A percentile compares a stretch with the other conserved stretches of the same genome.
phyloP scores from a whole-genome alignment of 1,139 yeast genomes.

The Geotrichum histeridarum region DNA sequence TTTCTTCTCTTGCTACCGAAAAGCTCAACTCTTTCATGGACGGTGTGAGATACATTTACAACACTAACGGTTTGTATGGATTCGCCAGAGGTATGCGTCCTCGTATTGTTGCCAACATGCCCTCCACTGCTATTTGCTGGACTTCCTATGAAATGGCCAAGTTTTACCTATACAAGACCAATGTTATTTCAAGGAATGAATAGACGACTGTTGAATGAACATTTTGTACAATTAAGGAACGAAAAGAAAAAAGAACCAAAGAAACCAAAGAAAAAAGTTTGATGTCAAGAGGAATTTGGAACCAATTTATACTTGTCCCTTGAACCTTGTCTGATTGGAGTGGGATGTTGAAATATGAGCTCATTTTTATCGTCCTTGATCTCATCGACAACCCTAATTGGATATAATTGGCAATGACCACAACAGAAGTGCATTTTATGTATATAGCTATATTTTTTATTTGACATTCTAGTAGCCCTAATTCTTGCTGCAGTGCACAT shows the following conservation, averaged over 20 bases:
- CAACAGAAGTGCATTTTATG: background rate
- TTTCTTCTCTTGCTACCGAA: slow-evolving; percentile 42
- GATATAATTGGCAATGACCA: too few relatives aligned
- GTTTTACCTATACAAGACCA: slow-evolving; percentile 43
- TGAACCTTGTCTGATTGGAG: background rate
- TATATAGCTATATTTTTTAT: slow-evolving; percentile 6
- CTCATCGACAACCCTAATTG: background rate
- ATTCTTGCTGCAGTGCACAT: background rate
- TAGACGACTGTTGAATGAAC: background rate
- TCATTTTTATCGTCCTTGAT: background rate
- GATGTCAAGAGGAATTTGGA: background rate
- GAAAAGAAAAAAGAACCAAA: background rate
- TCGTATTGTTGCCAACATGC: slow-evolving; percentile 87
- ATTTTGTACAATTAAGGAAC: background rate
- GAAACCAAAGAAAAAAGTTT: background rate
- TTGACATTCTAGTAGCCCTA: background rate
- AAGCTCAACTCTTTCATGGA: slow-evolving; percentile 62
- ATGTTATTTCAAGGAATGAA: slow-evolving; percentile 6
- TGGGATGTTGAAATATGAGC: background rate
- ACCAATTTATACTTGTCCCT: slow-evolving; percentile 1
- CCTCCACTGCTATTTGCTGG: slow-evolving; percentile 97
- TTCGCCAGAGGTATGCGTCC: slow-evolving; percentile 86
- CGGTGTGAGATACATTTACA: slow-evolving; percentile 67
- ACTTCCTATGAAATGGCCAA: slow-evolving; percentile 98
- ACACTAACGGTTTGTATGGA: slow-evolving; percentile 61